Base-by-base conservation (phyloP, 495 filamentous ascomycete genomes). In the Aspergillus carlsbadensis region DNA sequence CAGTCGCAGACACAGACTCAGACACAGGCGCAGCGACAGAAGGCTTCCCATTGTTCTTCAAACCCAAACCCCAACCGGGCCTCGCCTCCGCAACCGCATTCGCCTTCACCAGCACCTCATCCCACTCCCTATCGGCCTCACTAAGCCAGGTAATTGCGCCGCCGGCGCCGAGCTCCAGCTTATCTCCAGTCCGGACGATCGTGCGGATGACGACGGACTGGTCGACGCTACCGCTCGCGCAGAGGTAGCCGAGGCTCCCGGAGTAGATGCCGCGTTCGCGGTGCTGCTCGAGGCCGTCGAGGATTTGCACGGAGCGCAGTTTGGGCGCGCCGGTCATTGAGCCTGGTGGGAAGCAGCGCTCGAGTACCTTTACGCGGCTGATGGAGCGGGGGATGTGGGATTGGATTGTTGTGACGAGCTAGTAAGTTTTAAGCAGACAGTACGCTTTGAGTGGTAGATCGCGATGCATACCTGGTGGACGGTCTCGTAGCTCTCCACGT, bases 391-490 rank as follows among this genome's bases (percentile, higher is more conserved):
- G 34, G 11, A 51, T 40, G 10, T 51, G 48, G 48, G 48, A 51
- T 51, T 51, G 48, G 35, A 51, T 51, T 26, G 48, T 51, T 21
- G 48, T 51, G 15, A 51, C 48, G 10, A 51, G 48, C 48, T 51
- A 17, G 35, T 31, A 20, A 36, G n/a, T 17, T 0, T 20, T 6
- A 21, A 13, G n/a, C 2, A 31, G 29, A 8, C 13, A 26, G 6
- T 11, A 15, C 1, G 10, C 10, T 5, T 22, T n/a, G n/a, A n/a
- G n/a, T n/a, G n/a, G n/a, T n/a, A n/a, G n/a, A n/a, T n/a, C n/a
- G n/a, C n/a, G n/a, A n/a, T n/a, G n/a, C n/a, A n/a, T 26, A 51
- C 48, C 35, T 51, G 48, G 48, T 51, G 48, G 20, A 51, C 48
- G 8, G 48, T 51, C 21, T 51, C 48, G 18, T 51, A 51, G 33